These are phyloP conservation scores for Ceratocystiopsis sp. DNA, from an alignment of 2,329 filamentous ascomycete genomes.

Conservation along the genomic window DNA sequence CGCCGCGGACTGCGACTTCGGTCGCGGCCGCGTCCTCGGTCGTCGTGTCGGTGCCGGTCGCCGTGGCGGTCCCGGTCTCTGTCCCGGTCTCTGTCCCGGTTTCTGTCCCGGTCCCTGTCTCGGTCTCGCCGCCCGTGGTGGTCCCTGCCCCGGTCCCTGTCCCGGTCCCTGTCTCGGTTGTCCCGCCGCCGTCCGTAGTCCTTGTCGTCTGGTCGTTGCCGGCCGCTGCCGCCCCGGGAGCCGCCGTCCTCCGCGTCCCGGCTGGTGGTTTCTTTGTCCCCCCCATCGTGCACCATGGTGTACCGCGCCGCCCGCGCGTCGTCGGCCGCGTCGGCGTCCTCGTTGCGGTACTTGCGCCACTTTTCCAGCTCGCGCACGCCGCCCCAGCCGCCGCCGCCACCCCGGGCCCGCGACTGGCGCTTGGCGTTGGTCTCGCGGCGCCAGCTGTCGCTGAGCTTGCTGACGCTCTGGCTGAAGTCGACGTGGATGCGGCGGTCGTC, in stretches of 20 bases:
- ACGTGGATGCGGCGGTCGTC: conserved; percentile 97
- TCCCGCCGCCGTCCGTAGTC: too few species aligned
- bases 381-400: conserved; percentile 69
- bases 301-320: conserved; percentile 31
- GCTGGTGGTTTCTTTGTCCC: conserved; percentile 32
- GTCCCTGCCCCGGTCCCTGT: not conserved
- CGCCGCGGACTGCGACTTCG: conserved; percentile 7
- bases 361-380: conserved; percentile 79
- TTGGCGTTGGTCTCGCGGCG: conserved; percentile 71
- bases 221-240: too few species aligned
- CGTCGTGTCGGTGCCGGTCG: conserved; percentile 12
- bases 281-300: conserved; percentile 65
- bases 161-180: not conserved
- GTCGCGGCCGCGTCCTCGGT: too few species aligned
- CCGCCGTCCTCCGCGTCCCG: too few species aligned
- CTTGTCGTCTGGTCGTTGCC: not conserved
- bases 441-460: conserved; percentile 79
- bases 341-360: conserved; percentile 73
- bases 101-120: not conserved
- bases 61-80: conserved; percentile 4
- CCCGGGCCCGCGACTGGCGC: conserved; percentile 34
- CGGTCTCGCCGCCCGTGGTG: too few species aligned
- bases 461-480: conserved; percentile 92
- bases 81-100: not conserved
- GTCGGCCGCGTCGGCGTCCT: conserved; percentile 23